Percentiles rank a stretch among this genome's conserved stretches.
Evolutionary conservation across 1,139 yeast species (phyloP).

Genomic region (Saccharomyces hybrid): DNA sequence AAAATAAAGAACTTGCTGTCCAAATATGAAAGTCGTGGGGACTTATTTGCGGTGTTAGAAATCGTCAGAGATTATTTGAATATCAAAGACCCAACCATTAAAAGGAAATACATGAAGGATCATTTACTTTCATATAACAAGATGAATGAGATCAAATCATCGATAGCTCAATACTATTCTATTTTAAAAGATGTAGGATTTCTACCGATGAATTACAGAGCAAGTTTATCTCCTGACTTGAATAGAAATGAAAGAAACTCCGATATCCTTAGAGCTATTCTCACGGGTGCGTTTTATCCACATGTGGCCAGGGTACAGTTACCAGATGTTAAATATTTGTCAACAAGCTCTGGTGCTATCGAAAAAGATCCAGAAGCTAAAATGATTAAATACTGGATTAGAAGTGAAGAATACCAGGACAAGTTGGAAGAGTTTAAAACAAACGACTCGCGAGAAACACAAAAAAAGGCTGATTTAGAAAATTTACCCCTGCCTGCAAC

Average conservation of each 20-base stretch:
- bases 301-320: slow-evolving; percentile 70
- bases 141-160: slow-evolving; percentile 63
- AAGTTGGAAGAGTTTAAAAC: slow-evolving; percentile 16
- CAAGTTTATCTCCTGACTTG: slow-evolving; percentile 20
- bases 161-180: slow-evolving; percentile 59
- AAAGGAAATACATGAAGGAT: slow-evolving; percentile 49
- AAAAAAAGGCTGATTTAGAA: slow-evolving; percentile 12
- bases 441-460: neutral
- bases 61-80: slow-evolving; percentile 47
- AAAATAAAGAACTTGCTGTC: slow-evolving; percentile 46
- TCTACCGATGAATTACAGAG: slow-evolving; percentile 44
- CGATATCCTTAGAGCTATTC: slow-evolving; percentile 52
- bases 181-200: slow-evolving; percentile 72
- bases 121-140: slow-evolving; percentile 57
- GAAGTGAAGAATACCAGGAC: slow-evolving; percentile 45
- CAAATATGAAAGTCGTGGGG: slow-evolving; percentile 51
- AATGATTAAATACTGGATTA: slow-evolving; percentile 62
- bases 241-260: slow-evolving; percentile 48
- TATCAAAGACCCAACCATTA: slow-evolving; percentile 25
- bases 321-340: slow-evolving; percentile 71
- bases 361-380: slow-evolving; percentile 79
- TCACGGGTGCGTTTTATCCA: slow-evolving; percentile 79
- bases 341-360: slow-evolving; percentile 69
- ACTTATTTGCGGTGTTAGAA: slow-evolving; percentile 57
- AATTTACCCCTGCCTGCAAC: slow-evolving; percentile 41